These are phyloP conservation scores for Penicillium sp. DNA, from an alignment of 2,329 filamentous ascomycete species.

Conservation along the genomic window DNA sequence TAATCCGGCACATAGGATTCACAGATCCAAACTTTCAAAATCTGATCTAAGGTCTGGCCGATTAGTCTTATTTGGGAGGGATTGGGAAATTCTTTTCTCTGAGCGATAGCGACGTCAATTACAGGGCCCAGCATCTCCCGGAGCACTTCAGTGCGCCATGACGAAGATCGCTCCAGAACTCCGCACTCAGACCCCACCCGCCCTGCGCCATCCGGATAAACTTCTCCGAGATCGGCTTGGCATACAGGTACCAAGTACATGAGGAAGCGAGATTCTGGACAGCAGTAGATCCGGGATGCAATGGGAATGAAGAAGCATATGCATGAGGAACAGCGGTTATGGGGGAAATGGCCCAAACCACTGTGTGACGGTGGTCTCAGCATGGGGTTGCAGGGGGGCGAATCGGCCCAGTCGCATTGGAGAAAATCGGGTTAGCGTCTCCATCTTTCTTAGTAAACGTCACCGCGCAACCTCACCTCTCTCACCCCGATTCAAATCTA, in stretches of 20 bases:
- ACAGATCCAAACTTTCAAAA: background rate
- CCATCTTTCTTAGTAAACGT: conserved; percentile 33
- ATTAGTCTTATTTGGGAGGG: background rate
- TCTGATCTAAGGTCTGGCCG: background rate
- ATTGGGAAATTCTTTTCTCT: background rate
- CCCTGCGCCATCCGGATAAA: conserved; percentile 12
- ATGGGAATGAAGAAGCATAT: background rate
- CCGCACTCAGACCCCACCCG: conserved; percentile 14
- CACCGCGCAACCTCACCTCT: conserved; percentile 35
- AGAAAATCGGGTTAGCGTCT: conserved; percentile 27
- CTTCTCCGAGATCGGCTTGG: conserved; percentile 2
- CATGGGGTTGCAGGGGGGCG: conserved; percentile 13
- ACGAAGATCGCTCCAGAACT: conserved; percentile 10
- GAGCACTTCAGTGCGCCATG: conserved; percentile 12
- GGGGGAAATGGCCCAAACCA: background rate
- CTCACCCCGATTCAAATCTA: conserved; percentile 16
- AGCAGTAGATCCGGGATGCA: background rate
- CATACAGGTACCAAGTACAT: background rate
- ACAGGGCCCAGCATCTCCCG: background rate
- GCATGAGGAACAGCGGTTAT: background rate
- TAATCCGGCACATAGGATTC: background rate
- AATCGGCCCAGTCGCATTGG: conserved; percentile 15
- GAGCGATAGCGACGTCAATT: background rate
- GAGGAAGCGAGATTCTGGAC: background rate
- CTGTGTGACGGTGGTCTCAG: conserved; percentile 10